Conservation (phyloP, 2,329 filamentous ascomycete species). For the Pochonia chlamydosporia region DNA sequence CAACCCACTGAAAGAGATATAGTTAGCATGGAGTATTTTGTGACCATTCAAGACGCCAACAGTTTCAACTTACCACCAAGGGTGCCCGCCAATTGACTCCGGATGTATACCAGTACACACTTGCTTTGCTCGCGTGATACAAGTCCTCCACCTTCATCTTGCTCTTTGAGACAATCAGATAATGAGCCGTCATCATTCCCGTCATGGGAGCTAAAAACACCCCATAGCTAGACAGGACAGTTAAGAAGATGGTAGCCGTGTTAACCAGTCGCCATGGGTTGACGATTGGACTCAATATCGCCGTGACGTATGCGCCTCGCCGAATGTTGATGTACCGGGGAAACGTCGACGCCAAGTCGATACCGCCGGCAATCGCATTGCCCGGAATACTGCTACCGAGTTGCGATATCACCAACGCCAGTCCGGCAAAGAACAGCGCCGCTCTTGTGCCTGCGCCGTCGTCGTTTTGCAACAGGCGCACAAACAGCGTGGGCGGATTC, state of each 20-base stretch:
- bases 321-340: constrained; percentile 33
- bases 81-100: constrained; percentile 35
- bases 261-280: constrained; percentile 34
- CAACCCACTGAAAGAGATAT: constrained; percentile 26
- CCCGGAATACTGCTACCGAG: constrained; percentile 31
- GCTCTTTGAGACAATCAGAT: constrained; percentile 24
- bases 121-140: constrained; percentile 21
- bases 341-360: constrained; percentile 32
- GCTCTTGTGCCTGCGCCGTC: too few species aligned
- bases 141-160: constrained; percentile 31
- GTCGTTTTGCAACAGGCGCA: too few species aligned
- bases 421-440: too few species aligned
- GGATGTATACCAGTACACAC: constrained; percentile 34
- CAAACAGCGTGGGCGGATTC: too few species aligned
- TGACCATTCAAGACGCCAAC: too few species aligned
- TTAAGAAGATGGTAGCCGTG: constrained; percentile 29
- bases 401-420: constrained; percentile 29
- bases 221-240: constrained; percentile 29
- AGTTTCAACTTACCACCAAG: constrained; percentile 27
- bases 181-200: constrained; percentile 32
- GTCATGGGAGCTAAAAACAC: constrained; percentile 34
- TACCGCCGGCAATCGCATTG: constrained; percentile 31
- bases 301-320: constrained; percentile 30
- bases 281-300: constrained; percentile 27
- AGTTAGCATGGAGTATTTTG: too few species aligned